Conservation (phyloP, 805 yeast genomes). For the Starmerella lactis-condensi region DNA sequence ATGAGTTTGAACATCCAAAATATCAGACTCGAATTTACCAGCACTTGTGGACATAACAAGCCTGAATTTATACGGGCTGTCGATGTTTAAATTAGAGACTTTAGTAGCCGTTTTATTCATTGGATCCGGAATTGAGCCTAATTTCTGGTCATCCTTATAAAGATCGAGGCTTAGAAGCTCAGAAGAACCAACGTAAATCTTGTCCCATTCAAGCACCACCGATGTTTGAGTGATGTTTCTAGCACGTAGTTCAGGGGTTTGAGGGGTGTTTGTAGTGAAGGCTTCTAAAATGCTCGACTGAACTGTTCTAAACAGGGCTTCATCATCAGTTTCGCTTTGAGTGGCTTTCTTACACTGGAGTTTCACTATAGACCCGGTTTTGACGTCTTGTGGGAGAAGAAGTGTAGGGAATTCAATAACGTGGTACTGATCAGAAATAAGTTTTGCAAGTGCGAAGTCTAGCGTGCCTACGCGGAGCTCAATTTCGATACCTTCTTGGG, state of each 20-base stretch:
- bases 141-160: constrained; percentile 46
- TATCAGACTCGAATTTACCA: constrained; percentile 59
- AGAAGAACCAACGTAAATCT: constrained; percentile 65
- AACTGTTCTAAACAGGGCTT: constrained; percentile 36
- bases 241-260: constrained; percentile 45
- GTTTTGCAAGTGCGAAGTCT: constrained; percentile 82
- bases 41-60: constrained; percentile 74
- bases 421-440: constrained; percentile 81
- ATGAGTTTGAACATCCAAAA: constrained; percentile 59
- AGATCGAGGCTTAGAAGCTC: constrained; percentile 55
- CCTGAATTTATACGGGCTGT: constrained; percentile 61
- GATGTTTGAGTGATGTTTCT: constrained; percentile 83
- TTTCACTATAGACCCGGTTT: constrained; percentile 80
- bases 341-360: constrained; percentile 65
- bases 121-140: constrained; percentile 75
- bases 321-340: constrained; percentile 44
- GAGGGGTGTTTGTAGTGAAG: constrained; percentile 59
- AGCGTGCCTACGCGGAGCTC: constrained; percentile 87
- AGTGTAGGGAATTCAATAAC: constrained; percentile 93
- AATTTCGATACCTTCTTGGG: constrained; percentile 46
- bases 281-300: constrained; percentile 57
- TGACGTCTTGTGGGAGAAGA: constrained; percentile 70
- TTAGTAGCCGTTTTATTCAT: constrained; percentile 61
- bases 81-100: constrained; percentile 78
- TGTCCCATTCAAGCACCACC: constrained; percentile 89